A percentile compares a stretch with the other conserved stretches of the same genome.
Evolutionary conservation across 768 basidiomycete species (phyloP).

Genomic region (Trametes sanguinea): DNA sequence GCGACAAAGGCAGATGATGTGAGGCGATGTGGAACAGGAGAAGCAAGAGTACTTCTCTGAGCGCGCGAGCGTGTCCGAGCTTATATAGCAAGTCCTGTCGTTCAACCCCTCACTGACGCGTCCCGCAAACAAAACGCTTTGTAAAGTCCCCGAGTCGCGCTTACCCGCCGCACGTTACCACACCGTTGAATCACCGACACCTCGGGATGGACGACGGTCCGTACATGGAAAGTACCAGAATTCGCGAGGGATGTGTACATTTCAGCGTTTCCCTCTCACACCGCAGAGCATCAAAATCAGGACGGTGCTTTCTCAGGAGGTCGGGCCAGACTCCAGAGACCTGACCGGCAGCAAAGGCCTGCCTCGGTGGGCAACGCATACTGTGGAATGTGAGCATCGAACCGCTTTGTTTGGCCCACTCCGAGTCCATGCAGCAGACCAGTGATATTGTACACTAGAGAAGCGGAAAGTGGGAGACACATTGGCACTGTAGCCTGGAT

Average conservation of each 20-base stretch:
- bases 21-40: background rate
- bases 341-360: no score
- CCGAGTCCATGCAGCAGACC: no score
- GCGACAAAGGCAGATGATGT: background rate
- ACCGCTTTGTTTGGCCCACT: no score
- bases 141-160: background rate
- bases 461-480: no score
- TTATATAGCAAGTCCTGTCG: slow-evolving; percentile 15
- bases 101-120: slow-evolving; percentile 7
- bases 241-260: background rate
- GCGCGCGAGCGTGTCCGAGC: background rate
- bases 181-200: background rate
- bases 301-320: no score
- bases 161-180: background rate
- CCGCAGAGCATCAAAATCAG: no score
- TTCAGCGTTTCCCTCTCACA: no score
- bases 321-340: no score
- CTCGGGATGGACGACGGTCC: background rate
- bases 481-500: no score
- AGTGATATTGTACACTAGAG: no score
- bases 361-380: no score
- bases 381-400: no score
- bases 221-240: background rate
- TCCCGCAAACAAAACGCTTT: background rate
- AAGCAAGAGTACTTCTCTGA: background rate